Base-by-base conservation (phyloP, 1,284 basidiomycete species). In the Paramarasmius palmivorus region DNA sequence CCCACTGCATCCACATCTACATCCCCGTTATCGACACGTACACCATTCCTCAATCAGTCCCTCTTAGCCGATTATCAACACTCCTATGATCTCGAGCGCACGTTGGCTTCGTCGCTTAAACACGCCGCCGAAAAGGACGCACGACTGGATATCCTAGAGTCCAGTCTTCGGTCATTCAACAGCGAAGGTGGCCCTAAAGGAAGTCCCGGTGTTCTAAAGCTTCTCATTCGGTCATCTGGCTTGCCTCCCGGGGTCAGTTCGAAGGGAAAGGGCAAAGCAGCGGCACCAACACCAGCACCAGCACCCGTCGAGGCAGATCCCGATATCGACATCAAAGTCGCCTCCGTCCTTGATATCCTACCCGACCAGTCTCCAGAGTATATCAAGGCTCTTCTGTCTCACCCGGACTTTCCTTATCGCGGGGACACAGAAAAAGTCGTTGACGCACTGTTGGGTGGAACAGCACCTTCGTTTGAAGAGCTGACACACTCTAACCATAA, bases 31-130 rank as follows among this genome's bases (percentile, higher is more conserved):
- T 54, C 58, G 12, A 59, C 65, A 12, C 64, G 64, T 3, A 81
- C 74, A 7, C 82, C 88, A 1, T 91, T 87, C 68, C 75, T 88
- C 50, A 79, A 88, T 61, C 79, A 78, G 15, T 65, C 86, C 12
- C 73, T 91, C 22, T 65, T 91, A 14, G 76, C 76, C 9, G 89
- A 91, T 62, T 90, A 90, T 65, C 83, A 90, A 54, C 74, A 83
- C 39, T 73, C 82, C 1, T 87, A 89, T 65, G 74, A 81, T 41
- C 69, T 90, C 10, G 74, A 77, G 8, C 68, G 63, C 26, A 76
- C 75, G 1, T 73, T 91, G 12, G 61, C 72, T 8, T 69, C 71
- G 4, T 73, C 76, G 10, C 66, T 87, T 8, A 68, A 63, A 17
- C 67, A 73, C 42, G 70, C 73, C 0, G 66, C 71, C 10, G 77